Evolutionary conservation across 169 alveolate genomes (phyloP).

Genomic region (Ophryocystis elektroscirrha): DNA sequence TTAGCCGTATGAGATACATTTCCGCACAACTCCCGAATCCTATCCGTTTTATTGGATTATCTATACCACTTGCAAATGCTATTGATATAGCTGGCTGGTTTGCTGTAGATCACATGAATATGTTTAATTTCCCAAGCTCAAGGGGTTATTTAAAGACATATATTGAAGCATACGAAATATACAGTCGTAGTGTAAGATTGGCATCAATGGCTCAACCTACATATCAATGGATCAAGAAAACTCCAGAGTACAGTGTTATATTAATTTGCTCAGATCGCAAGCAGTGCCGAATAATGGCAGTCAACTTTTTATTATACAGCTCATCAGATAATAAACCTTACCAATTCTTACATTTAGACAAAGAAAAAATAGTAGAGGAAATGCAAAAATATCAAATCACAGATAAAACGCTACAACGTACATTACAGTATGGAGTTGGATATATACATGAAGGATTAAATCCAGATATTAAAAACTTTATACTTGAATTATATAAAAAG

Average conservation of each 20-base stretch:
- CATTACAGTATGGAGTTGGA: constrained; percentile 52
- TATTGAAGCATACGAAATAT: constrained; percentile 46
- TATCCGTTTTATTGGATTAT: constrained; percentile 32
- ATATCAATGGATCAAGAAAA: constrained; percentile 42
- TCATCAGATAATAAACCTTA: constrained; percentile 35
- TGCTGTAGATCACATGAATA: constrained; percentile 18
- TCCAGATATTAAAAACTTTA: constrained; percentile 44
- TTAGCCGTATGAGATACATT: constrained; percentile 58
- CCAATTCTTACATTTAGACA: constrained; percentile 24
- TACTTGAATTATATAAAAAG: constrained; percentile 39
- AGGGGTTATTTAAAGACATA: constrained; percentile 28
- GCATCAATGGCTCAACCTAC: constrained; percentile 64
- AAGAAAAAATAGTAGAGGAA: constrained; percentile 2
- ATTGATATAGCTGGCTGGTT: constrained; percentile 37
- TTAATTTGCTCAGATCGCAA: constrained; percentile 79
- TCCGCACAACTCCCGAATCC: constrained; percentile 23
- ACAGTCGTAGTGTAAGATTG: constrained; percentile 52
- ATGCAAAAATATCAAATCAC: too few relatives aligned
- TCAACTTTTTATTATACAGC: constrained; percentile 53
- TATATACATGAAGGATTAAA: constrained; percentile 53
- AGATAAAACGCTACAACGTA: constrained; percentile 33
- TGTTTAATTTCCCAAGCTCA: constrained; percentile 16
- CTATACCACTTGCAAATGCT: constrained; percentile 34
- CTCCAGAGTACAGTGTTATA: constrained; percentile 35
- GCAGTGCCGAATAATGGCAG: constrained; percentile 70